Percentiles rank a stretch among this genome's conserved stretches.
phyloP scores from a whole-genome alignment of 805 yeast genomes.

The Lipomyces sp. region DNA sequence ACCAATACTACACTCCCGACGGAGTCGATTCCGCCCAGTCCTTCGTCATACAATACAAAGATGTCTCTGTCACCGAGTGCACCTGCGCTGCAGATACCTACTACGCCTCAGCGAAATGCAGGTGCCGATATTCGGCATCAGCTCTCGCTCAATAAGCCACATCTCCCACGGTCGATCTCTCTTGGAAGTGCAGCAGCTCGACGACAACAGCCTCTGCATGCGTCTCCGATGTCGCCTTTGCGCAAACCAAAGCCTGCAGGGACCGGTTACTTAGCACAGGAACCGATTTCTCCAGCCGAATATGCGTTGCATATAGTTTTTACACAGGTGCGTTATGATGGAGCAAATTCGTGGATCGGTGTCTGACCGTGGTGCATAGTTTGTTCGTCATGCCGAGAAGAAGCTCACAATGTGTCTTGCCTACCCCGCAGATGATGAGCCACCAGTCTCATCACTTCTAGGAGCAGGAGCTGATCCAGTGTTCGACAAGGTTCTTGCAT shows the following conservation, averaged over 20 bases:
- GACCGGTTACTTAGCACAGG: constrained; percentile 39
- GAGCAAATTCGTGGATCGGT: neutral
- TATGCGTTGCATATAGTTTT: constrained; percentile 93
- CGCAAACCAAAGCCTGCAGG: neutral
- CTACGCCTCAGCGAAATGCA: constrained; percentile 4
- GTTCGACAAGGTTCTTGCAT: constrained; percentile 82
- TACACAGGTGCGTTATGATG: constrained; percentile 58
- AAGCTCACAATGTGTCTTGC: constrained; percentile 75
- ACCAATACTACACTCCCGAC: constrained; percentile 10
- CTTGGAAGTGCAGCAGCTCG: constrained; percentile 22
- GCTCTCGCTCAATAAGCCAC: constrained; percentile 19
- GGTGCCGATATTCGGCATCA: constrained; percentile 20
- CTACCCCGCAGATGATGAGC: constrained; percentile 69
- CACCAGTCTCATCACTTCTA: constrained; percentile 75
- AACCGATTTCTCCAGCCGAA: constrained; percentile 76
- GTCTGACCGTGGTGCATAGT: constrained; percentile 43
- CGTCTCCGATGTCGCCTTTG: constrained; percentile 8
- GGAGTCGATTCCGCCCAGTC: constrained; percentile 12
- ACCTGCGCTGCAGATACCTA: neutral
- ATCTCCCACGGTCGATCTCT: constrained; percentile 29
- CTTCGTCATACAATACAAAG: constrained; percentile 9
- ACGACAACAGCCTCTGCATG: constrained; percentile 10
- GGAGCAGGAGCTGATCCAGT: constrained; percentile 85
- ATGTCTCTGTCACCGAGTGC: neutral
- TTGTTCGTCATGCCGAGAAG: constrained; percentile 90